Conservation (phyloP, 2,329 filamentous ascomycete species). For the Claviceps africana region DNA sequence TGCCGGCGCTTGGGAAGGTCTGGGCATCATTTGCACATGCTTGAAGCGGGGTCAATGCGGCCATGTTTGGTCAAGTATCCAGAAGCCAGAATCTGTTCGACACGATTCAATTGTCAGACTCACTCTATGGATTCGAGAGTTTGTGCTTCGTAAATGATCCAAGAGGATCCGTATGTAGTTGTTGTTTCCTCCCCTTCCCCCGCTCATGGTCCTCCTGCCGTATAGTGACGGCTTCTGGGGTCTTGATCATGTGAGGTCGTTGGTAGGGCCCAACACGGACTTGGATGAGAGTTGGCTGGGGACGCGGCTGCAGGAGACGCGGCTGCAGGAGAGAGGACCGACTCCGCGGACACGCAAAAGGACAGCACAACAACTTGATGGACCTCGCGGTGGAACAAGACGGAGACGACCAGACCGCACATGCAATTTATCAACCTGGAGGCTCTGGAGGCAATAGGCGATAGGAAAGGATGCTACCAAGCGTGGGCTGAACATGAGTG, state of each 20-base stretch:
- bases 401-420: neutral
- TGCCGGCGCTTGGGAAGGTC: neutral
- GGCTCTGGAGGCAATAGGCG: neutral
- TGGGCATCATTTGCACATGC: neutral
- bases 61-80: neutral
- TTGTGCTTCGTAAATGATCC: slow-evolving; percentile 22
- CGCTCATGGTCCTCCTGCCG: slow-evolving; percentile 2
- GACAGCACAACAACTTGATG: neutral
- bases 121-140: neutral
- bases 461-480: neutral
- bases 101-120: neutral
- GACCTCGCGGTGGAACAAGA: neutral
- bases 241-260: neutral
- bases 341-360: neutral
- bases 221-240: slow-evolving; percentile 1
- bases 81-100: neutral
- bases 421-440: no score
- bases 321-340: neutral
- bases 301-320: neutral
- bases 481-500: neutral
- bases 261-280: neutral
- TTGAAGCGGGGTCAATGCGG: neutral
- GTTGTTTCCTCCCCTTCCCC: neutral
- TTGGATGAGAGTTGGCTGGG: neutral
- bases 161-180: slow-evolving; percentile 23